phyloP scores from a whole-genome alignment of 2,329 filamentous ascomycete genomes.

The Penicillium sp. region DNA sequence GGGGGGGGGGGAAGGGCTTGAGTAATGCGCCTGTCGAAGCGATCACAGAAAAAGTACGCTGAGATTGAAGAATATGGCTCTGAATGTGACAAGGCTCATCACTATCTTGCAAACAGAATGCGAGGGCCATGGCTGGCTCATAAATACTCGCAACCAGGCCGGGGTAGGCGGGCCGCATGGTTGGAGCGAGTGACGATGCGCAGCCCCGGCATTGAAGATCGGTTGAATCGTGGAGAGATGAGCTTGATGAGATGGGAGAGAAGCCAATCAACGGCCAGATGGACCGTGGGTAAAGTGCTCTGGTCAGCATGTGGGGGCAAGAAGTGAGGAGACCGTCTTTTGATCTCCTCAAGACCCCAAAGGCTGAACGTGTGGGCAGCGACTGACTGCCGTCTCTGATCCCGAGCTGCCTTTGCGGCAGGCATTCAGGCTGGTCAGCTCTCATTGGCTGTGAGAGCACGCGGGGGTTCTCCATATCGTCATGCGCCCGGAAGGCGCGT shows the following conservation, averaged over 20 bases:
- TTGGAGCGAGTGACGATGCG: conserved; percentile 19
- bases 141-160: conserved; percentile 23
- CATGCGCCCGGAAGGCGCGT: conserved; percentile 16
- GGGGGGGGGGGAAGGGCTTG: neutral
- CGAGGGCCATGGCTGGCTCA: conserved; percentile 17
- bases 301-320: conserved; percentile 10
- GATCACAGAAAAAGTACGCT: neutral
- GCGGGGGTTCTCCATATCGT: neutral
- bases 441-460: neutral
- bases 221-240: conserved; percentile 24
- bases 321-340: too few species aligned
- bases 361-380: neutral
- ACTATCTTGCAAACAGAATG: conserved; percentile 3
- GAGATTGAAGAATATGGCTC: neutral
- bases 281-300: neutral
- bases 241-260: conserved; percentile 3
- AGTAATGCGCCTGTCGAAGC: neutral
- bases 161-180: conserved; percentile 15
- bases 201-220: conserved; percentile 33
- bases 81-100: neutral
- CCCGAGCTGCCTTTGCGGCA: conserved; percentile 15
- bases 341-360: too few species aligned
- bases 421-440: neutral
- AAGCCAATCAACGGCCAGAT: conserved; percentile 5
- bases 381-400: conserved; percentile 24